Conservation (phyloP, 768 basidiomycete species). For the Kwoniella mangroviensis region DNA sequence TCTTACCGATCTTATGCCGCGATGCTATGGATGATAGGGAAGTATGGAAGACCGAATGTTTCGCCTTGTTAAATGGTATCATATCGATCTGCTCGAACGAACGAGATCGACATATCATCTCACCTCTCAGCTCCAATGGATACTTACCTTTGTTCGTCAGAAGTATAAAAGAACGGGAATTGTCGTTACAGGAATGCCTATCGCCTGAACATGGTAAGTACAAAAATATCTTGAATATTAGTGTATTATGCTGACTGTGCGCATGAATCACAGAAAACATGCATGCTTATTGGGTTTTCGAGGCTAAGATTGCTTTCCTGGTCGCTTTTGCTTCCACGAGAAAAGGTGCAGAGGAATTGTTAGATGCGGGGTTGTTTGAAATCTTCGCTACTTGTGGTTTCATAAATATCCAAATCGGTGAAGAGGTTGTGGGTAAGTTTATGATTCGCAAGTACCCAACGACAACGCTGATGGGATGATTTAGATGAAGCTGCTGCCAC, state of each 20-base stretch:
- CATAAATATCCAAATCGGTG: constrained; percentile 77
- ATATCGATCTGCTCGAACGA: constrained; percentile 73
- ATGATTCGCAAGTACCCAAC: background rate
- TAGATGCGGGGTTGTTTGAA: constrained; percentile 76
- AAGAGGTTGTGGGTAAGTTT: constrained; percentile 73
- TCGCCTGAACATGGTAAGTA: constrained; percentile 85
- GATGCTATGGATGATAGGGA: constrained; percentile 94
- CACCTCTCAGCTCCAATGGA: constrained; percentile 70
- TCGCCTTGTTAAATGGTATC: constrained; percentile 82
- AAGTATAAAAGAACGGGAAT: constrained; percentile 81
- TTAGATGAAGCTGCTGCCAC: constrained; percentile 58
- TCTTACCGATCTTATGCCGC: constrained; percentile 74
- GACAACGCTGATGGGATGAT: constrained; percentile 52
- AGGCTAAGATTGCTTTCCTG: constrained; percentile 89
- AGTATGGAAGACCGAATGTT: constrained; percentile 96
- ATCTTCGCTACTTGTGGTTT: constrained; percentile 83
- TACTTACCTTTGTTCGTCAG: constrained; percentile 79
- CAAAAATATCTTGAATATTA: background rate
- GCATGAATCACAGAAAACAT: constrained; percentile 69
- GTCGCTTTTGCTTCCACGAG: constrained; percentile 81
- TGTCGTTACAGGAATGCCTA: constrained; percentile 72
- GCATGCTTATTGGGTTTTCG: constrained; percentile 90
- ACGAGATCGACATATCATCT: constrained; percentile 69
- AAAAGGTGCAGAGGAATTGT: constrained; percentile 78
- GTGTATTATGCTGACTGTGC: too few species aligned